Conservation (phyloP, 2,329 filamentous ascomycete genomes). For the Grosmannia serpens region DNA sequence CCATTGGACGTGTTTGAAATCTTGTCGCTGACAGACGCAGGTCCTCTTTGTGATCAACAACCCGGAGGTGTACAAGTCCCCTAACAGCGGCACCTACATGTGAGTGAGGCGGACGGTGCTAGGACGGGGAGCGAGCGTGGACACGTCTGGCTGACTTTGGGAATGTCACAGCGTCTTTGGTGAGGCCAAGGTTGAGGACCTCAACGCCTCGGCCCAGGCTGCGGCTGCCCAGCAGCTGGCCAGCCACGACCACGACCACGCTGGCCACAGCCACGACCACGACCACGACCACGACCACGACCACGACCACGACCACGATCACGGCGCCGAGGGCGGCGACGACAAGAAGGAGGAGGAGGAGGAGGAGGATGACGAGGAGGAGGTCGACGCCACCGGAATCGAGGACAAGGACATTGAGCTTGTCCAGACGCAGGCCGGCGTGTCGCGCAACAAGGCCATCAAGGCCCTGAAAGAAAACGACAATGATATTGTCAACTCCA, state of each 20-base stretch:
- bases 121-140: not conserved
- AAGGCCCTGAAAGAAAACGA: conserved; percentile 99
- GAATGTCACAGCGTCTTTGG: conserved; percentile 70
- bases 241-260: conserved; percentile 59
- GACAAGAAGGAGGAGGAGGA: conserved; percentile 63
- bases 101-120: conserved; percentile 36
- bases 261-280: conserved; percentile 56
- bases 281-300: conserved; percentile 46
- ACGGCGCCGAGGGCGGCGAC: conserved; percentile 50
- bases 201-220: conserved; percentile 96
- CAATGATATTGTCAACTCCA: conserved; percentile 99
- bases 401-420: conserved; percentile 99
- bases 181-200: conserved; percentile 99
- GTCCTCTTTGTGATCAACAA: conserved; percentile 99
- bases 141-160: not conserved
- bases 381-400: conserved; percentile 86
- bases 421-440: conserved; percentile 94
- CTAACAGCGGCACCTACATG: conserved; percentile 99
- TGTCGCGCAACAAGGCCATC: conserved; percentile 96
- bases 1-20: conserved; percentile 58
- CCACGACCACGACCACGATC: conserved; percentile 31
- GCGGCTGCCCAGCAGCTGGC: conserved; percentile 93
- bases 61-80: conserved; percentile 98
- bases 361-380: conserved; percentile 81
- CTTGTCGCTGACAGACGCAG: conserved; percentile 41